Percentiles rank a stretch among this genome's conserved stretches.
Evolutionary conservation across 805 yeast genomes (phyloP).

Genomic region (Spathaspora hagerdaliae): DNA sequence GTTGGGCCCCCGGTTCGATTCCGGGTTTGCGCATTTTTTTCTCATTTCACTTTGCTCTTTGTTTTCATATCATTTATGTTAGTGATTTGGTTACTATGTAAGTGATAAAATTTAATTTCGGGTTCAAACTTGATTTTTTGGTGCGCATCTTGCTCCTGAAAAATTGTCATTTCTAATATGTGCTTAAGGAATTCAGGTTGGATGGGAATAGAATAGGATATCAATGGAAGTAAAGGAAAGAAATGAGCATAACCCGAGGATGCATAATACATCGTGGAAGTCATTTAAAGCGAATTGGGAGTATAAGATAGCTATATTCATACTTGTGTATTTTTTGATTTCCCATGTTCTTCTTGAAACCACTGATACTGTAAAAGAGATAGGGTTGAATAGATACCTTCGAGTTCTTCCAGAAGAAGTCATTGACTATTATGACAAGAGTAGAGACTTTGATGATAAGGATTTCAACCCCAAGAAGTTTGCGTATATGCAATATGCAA

Average conservation of each 20-base stretch:
- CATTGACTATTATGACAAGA: conserved; percentile 12
- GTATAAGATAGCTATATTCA: conserved; percentile 15
- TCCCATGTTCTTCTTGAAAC: conserved; percentile 15
- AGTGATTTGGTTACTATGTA: too few relatives aligned
- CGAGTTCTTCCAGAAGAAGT: conserved; percentile 21
- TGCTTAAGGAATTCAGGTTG: too few relatives aligned
- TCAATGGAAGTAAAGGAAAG: too few relatives aligned
- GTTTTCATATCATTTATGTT: too few relatives aligned
- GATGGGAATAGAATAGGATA: too few relatives aligned
- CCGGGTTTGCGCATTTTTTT: conserved; percentile 11
- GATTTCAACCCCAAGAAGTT: conserved; percentile 16
- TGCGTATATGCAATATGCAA: conserved; percentile 63
- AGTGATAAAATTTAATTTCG: too few relatives aligned
- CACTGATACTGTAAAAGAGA: conserved; percentile 7
- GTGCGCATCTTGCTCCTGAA: too few relatives aligned
- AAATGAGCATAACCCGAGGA: too few relatives aligned
- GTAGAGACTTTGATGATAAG: conserved; percentile 1
- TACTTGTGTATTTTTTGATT: conserved; percentile 16
- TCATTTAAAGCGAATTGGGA: conserved; percentile 20
- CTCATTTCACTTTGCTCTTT: too few relatives aligned
- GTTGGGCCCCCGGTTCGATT: conserved; percentile 10
- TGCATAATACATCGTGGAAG: neutral
- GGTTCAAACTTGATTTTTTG: too few relatives aligned
- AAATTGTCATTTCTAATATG: too few relatives aligned
- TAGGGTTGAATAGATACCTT: conserved; percentile 13